These are phyloP conservation scores for Cryptococcus depauperatus DNA, from an alignment of 1,284 basidiomycete genomes.

Conservation along the genomic window DNA sequence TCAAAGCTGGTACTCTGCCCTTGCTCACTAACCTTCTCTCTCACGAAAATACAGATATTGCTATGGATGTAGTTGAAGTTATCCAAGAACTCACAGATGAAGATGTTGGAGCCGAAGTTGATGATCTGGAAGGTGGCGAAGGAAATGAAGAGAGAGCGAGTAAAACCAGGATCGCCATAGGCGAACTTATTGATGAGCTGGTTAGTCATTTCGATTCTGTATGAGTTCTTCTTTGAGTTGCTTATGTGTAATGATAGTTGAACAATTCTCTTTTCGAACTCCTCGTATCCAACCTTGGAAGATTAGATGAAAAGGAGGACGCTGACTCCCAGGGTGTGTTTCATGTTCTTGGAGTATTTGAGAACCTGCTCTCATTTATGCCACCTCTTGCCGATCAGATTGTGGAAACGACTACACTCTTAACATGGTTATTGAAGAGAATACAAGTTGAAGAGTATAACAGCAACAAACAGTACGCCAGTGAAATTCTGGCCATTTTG, in stretches of 20 bases:
- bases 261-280: constrained; percentile 77
- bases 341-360: constrained; percentile 85
- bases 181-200: constrained; percentile 62
- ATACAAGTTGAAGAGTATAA: constrained; percentile 64
- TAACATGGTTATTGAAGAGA: constrained; percentile 74
- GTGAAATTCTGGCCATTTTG: constrained; percentile 80
- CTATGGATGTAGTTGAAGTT: constrained; percentile 81
- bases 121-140: constrained; percentile 60
- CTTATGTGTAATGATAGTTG: constrained; percentile 49
- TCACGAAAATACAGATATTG: constrained; percentile 90
- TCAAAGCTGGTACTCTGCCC: constrained; percentile 60
- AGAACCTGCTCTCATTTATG: constrained; percentile 82
- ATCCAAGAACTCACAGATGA: constrained; percentile 94
- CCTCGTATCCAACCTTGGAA: constrained; percentile 75
- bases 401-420: constrained; percentile 62
- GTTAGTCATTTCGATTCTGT: constrained; percentile 48
- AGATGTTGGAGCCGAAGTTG: constrained; percentile 73
- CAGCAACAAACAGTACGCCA: constrained; percentile 78
- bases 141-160: constrained; percentile 51
- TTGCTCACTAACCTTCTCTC: constrained; percentile 72
- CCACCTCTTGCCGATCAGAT: constrained; percentile 63
- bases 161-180: constrained; percentile 50
- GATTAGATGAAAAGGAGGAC: constrained; percentile 69
- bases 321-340: constrained; percentile 82
- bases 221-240: not conserved